Evolutionary conservation across 805 yeast genomes (phyloP).

Genomic region (Danielia oregonensis): DNA sequence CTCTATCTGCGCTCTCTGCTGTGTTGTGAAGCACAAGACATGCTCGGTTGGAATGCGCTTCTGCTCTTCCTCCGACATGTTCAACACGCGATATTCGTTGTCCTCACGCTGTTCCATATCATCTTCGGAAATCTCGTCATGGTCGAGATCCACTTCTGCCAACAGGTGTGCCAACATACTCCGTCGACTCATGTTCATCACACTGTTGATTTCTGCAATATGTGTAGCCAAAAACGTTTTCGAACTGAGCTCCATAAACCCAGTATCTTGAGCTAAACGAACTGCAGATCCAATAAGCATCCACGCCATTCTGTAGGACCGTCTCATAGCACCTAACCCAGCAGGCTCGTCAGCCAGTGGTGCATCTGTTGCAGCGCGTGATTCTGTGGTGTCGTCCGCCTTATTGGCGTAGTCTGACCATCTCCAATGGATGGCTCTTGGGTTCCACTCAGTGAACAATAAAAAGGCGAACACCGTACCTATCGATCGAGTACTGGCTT

Average conservation of each 20-base stretch:
- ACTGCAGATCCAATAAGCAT: constrained; percentile 88
- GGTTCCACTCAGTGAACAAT: constrained; percentile 92
- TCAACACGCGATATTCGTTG: constrained; percentile 24
- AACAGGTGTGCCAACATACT: constrained; percentile 74
- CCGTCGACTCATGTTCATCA: constrained; percentile 75
- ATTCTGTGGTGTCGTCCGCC: constrained; percentile 37
- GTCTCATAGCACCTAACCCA: constrained; percentile 79
- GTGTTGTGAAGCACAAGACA: constrained; percentile 48
- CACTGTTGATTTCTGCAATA: constrained; percentile 75
- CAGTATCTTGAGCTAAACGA: constrained; percentile 82
- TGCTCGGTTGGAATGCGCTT: constrained; percentile 23
- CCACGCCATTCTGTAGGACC: constrained; percentile 91
- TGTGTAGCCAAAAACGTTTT: constrained; percentile 81
- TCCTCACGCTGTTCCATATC: constrained; percentile 26
- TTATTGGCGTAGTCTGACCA: constrained; percentile 80
- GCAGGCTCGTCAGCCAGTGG: constrained; percentile 41
- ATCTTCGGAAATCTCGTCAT: constrained; percentile 37
- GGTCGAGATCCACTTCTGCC: constrained; percentile 59
- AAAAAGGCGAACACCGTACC: constrained; percentile 85
- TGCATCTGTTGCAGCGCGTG: constrained; percentile 2
- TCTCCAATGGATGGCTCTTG: constrained; percentile 87
- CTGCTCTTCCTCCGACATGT: constrained; percentile 32
- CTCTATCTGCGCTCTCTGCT: constrained; percentile 77
- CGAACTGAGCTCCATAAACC: constrained; percentile 69
- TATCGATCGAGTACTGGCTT: constrained; percentile 79